Conservation (phyloP, 2,329 filamentous ascomycete species). For the Penicillium sp. region DNA sequence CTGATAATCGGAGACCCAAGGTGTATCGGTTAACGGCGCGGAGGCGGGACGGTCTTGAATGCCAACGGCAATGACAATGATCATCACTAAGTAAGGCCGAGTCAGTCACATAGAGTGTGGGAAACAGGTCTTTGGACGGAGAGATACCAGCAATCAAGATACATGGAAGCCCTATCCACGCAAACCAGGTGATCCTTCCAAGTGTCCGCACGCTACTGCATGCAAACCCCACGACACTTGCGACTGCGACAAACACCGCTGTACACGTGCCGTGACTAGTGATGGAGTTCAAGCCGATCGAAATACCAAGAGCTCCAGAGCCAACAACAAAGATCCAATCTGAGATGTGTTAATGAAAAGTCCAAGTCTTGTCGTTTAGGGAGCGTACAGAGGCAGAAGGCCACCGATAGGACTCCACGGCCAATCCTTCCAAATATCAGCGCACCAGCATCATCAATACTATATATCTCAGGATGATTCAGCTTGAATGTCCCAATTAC, state of each 20-base stretch:
- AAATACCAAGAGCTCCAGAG: conserved; percentile 22
- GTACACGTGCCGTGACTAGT: conserved; percentile 19
- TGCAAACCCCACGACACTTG: conserved; percentile 9
- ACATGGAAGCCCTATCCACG: conserved; percentile 17
- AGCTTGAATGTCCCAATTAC: conserved; percentile 6
- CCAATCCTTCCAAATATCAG: conserved; percentile 5
- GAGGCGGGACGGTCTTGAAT: conserved; percentile 58
- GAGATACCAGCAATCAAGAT: conserved; percentile 18
- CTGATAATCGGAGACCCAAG: conserved; percentile 59
- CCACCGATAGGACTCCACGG: background rate
- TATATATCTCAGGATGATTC: background rate
- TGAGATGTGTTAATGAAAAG: background rate
- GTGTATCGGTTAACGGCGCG: conserved; percentile 52
- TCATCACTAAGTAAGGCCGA: background rate
- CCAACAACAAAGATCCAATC: conserved; percentile 22
- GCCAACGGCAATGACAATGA: conserved; percentile 53
- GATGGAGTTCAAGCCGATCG: conserved; percentile 19
- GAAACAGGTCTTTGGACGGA: background rate
- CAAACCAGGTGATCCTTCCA: conserved; percentile 19
- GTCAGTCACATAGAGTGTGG: too few species aligned
- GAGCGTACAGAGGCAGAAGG: background rate
- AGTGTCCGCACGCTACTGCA: conserved; percentile 18
- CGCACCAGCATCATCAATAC: conserved; percentile 6
- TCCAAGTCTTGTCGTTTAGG: too few species aligned
- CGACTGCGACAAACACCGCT: conserved; percentile 17